A percentile compares a stretch with the other conserved stretches of the same genome.
These are phyloP conservation scores for Tylopilus intermedius DNA, from an alignment of 768 basidiomycete genomes.

Conservation along the genomic window DNA sequence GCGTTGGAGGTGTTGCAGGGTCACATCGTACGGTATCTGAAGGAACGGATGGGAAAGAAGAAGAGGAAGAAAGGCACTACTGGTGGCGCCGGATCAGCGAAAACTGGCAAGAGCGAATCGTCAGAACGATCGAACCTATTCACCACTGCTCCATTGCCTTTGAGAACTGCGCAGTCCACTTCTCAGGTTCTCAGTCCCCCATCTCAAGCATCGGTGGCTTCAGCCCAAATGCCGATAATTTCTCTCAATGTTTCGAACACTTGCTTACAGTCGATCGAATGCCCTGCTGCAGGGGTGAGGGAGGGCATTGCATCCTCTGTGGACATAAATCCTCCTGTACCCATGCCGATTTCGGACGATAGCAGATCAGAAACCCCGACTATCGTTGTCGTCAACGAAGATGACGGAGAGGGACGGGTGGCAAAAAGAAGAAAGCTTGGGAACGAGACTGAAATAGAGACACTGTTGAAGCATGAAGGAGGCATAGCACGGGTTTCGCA, in stretches of 20 bases:
- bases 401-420: constrained; percentile 46
- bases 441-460: constrained; percentile 1
- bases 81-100: constrained; percentile 33
- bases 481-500: constrained; percentile 6
- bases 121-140: constrained; percentile 34
- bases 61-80: constrained; percentile 37
- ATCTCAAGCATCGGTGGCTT: not conserved
- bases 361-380: constrained; percentile 44
- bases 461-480: not conserved
- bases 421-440: constrained; percentile 49
- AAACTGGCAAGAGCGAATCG: constrained; percentile 35
- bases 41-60: constrained; percentile 54
- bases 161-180: constrained; percentile 16
- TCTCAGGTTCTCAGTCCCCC: not conserved
- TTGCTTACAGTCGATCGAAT: constrained; percentile 2
- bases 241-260: constrained; percentile 10
- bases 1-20: constrained; percentile 78
- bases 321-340: constrained; percentile 24
- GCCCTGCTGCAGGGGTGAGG: constrained; percentile 5
- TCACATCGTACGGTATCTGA: constrained; percentile 80
- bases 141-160: constrained; percentile 41
- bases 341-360: constrained; percentile 28
- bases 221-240: not conserved
- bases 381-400: constrained; percentile 57
- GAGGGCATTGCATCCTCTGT: constrained; percentile 19